These are phyloP conservation scores for Colletotrichum tropicale DNA, from an alignment of 2,329 filamentous ascomycete genomes.

Conservation along the genomic window DNA sequence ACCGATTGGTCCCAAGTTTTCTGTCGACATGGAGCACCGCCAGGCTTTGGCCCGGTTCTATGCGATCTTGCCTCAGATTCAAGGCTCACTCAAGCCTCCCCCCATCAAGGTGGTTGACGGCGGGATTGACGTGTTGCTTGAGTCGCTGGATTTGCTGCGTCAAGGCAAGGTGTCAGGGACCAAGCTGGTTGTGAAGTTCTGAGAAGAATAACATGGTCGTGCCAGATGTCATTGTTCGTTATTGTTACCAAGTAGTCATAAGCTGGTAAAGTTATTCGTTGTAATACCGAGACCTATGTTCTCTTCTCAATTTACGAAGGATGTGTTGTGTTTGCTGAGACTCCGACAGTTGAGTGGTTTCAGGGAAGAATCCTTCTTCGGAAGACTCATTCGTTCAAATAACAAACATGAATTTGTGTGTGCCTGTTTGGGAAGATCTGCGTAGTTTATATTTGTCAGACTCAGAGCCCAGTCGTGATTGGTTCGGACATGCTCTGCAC, in stretches of 20 bases:
- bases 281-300: not conserved
- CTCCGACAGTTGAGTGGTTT: not conserved
- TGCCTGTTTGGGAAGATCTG: not conserved
- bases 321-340: not conserved
- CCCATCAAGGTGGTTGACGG: conserved; percentile 17
- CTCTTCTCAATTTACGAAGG: not conserved
- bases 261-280: not conserved
- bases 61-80: conserved; percentile 13
- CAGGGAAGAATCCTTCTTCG: no score
- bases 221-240: not conserved
- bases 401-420: fast-evolving
- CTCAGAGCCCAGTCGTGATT: not conserved
- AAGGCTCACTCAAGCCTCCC: conserved; percentile 20
- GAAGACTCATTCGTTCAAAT: not conserved
- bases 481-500: not conserved
- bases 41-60: conserved; percentile 26
- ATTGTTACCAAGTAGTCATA: not conserved
- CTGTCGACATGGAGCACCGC: conserved; percentile 28
- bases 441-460: not conserved
- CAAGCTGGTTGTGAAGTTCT: conserved; percentile 24
- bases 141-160: conserved; percentile 21
- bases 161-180: conserved; percentile 24
- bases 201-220: not conserved
- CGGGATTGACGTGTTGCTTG: conserved; percentile 22
- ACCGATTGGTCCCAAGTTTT: conserved; percentile 30